Conservation (phyloP, 2,329 filamentous ascomycete genomes). For the Pseudocercospora vitis region DNA sequence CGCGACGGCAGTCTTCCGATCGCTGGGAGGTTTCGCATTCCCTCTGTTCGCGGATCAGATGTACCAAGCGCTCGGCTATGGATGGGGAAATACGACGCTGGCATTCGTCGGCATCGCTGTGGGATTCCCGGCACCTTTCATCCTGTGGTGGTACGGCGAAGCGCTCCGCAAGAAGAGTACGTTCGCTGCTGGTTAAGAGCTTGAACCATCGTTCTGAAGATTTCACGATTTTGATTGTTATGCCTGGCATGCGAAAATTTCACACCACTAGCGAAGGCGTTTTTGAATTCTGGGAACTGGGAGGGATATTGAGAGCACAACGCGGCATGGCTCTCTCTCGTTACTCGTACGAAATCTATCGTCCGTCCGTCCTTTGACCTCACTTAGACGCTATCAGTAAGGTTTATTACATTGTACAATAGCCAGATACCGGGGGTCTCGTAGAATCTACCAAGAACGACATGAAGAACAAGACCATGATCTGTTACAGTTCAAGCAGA, state of each 20-base stretch:
- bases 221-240: slow-evolving; percentile 6
- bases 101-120: slow-evolving; percentile 56
- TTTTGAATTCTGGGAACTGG: neutral
- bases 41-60: slow-evolving; percentile 60
- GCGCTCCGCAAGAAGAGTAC: slow-evolving; percentile 39
- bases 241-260: neutral
- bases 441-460: too few relatives aligned
- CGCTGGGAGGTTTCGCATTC: slow-evolving; percentile 58
- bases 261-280: slow-evolving; percentile 2
- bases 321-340: neutral
- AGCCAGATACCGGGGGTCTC: too few relatives aligned
- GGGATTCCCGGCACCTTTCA: slow-evolving; percentile 52
- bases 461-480: neutral
- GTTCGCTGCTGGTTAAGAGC: slow-evolving; percentile 36
- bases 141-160: slow-evolving; percentile 46
- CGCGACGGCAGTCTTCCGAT: slow-evolving; percentile 57
- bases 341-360: slow-evolving; percentile 1
- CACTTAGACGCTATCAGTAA: too few relatives aligned
- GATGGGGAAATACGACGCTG: slow-evolving; percentile 56
- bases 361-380: too few relatives aligned
- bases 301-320: neutral
- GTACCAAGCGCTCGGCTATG: slow-evolving; percentile 49
- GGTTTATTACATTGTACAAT: too few relatives aligned
- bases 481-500: too few relatives aligned
- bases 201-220: neutral